Conservation (phyloP, 345 rosid species). For the Excoecaria agallocha region DNA sequence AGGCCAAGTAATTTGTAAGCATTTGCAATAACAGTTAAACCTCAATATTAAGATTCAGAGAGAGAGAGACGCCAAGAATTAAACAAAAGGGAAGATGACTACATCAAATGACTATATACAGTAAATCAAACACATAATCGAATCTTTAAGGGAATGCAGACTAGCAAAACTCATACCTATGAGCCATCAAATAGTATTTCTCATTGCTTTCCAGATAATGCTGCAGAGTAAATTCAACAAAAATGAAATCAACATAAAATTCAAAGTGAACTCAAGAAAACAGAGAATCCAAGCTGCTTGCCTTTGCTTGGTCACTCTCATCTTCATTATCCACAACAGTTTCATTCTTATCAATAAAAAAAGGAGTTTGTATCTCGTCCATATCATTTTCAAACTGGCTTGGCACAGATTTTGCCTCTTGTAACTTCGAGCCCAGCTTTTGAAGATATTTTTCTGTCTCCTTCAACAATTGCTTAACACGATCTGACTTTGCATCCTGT, state of each 20-base stretch:
- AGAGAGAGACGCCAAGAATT: background rate
- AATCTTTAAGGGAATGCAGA: background rate
- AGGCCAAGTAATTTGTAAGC: slow-evolving; percentile 16
- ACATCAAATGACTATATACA: background rate
- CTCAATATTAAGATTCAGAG: background rate
- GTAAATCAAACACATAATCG: background rate
- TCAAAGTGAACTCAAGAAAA: slow-evolving; percentile 16
- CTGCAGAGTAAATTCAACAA: slow-evolving; percentile 44
- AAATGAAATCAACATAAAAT: slow-evolving; percentile 6
- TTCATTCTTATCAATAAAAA: slow-evolving; percentile 55
- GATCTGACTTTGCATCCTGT: slow-evolving; percentile 92
- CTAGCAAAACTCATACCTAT: slow-evolving; percentile 46
- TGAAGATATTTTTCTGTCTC: slow-evolving; percentile 93
- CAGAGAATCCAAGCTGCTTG: slow-evolving; percentile 27
- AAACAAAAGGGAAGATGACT: background rate
- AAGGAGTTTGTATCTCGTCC: slow-evolving; percentile 49
- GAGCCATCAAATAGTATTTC: slow-evolving; percentile 94
- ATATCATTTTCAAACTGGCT: slow-evolving; percentile 57
- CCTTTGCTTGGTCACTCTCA: slow-evolving; percentile 90
- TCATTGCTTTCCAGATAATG: slow-evolving; percentile 94
- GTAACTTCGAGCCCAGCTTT: slow-evolving; percentile 82
- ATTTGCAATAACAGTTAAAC: background rate
- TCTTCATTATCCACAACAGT: slow-evolving; percentile 69
- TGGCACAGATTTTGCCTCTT: slow-evolving; percentile 59
- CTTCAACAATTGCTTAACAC: slow-evolving; percentile 80